A percentile compares a stretch with the other conserved stretches of the same genome.
phyloP scores from a whole-genome alignment of 441 rosid species.

The Metrosideros polymorpha region DNA sequence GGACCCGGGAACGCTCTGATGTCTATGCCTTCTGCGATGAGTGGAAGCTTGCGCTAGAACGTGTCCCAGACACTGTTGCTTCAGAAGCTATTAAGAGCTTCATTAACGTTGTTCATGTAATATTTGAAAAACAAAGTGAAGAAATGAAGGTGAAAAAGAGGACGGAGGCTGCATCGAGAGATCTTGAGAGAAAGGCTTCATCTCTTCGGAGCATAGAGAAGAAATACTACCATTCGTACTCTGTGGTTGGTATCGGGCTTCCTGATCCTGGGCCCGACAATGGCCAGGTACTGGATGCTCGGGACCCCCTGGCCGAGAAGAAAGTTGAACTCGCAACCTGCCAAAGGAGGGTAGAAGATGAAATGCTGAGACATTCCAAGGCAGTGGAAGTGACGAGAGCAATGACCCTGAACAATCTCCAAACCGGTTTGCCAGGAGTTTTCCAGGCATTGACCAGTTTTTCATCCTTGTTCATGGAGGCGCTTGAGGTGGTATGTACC shows the following conservation, averaged over 20 bases:
- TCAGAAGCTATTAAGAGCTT: conserved; percentile 98
- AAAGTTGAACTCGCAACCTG: conserved; percentile 76
- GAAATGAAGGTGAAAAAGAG: conserved; percentile 73
- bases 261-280: conserved; percentile 61
- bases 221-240: conserved; percentile 85
- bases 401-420: conserved; percentile 76
- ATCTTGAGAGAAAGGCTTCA: conserved; percentile 87
- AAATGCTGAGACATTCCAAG: conserved; percentile 76
- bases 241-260: conserved; percentile 73
- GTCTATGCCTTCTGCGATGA: conserved; percentile 74
- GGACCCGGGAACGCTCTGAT: conserved; percentile 28
- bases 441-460: conserved; percentile 85
- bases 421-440: conserved; percentile 90
- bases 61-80: conserved; percentile 93
- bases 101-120: conserved; percentile 66
- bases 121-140: conserved; percentile 60
- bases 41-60: conserved; percentile 87
- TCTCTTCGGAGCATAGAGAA: conserved; percentile 78
- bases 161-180: conserved; percentile 65
- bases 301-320: conserved; percentile 82
- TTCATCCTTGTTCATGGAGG: conserved; percentile 62
- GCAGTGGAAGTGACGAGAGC: conserved; percentile 88
- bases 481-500: conserved; percentile 57
- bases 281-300: conserved; percentile 60
- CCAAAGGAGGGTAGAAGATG: conserved; percentile 85